These are phyloP conservation scores for Naganishia friedmannii DNA, from an alignment of 768 basidiomycete species.

Conservation along the genomic window DNA sequence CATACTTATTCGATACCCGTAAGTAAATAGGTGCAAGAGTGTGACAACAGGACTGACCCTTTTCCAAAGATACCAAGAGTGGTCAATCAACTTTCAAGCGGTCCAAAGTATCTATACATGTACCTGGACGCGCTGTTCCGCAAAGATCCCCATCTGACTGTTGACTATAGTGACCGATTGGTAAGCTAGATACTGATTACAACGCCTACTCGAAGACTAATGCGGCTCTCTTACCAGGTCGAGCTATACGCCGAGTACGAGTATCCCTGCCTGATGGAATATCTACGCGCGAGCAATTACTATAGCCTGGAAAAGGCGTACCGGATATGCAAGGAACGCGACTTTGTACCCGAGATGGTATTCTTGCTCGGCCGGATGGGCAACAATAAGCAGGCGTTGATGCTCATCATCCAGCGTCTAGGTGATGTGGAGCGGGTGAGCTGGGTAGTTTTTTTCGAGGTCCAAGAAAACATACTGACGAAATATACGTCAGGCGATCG, in stretches of 20 bases:
- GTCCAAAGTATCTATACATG: slow-evolving; percentile 79
- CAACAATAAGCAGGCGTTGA: slow-evolving; percentile 89
- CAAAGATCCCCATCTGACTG: slow-evolving; percentile 75
- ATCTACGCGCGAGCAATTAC: slow-evolving; percentile 82
- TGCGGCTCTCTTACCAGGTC: slow-evolving; percentile 57
- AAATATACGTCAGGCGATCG: slow-evolving; percentile 69
- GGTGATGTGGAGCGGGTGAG: slow-evolving; percentile 82
- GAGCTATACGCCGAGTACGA: slow-evolving; percentile 89
- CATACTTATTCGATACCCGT: slow-evolving; percentile 96
- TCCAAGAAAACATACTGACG: neutral
- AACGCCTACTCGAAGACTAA: neutral
- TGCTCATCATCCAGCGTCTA: slow-evolving; percentile 88
- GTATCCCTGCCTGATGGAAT: slow-evolving; percentile 74
- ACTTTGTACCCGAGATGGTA: slow-evolving; percentile 93
- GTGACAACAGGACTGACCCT: slow-evolving; percentile 12
- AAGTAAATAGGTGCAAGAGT: slow-evolving; percentile 42
- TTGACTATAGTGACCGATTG: slow-evolving; percentile 80
- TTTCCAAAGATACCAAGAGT: slow-evolving; percentile 71
- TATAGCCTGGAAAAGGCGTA: slow-evolving; percentile 90
- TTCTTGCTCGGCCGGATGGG: slow-evolving; percentile 97
- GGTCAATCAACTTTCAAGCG: slow-evolving; percentile 74
- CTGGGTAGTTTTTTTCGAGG: too few relatives aligned
- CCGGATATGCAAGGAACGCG: slow-evolving; percentile 73
- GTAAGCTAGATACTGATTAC: slow-evolving; percentile 52
- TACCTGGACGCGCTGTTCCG: slow-evolving; percentile 87